Evolutionary conservation across 176 grass and related monocot genomes (phyloP), one percentile per base, ranked within the genome.

Genomic region (Eleusine coracana): DNA sequence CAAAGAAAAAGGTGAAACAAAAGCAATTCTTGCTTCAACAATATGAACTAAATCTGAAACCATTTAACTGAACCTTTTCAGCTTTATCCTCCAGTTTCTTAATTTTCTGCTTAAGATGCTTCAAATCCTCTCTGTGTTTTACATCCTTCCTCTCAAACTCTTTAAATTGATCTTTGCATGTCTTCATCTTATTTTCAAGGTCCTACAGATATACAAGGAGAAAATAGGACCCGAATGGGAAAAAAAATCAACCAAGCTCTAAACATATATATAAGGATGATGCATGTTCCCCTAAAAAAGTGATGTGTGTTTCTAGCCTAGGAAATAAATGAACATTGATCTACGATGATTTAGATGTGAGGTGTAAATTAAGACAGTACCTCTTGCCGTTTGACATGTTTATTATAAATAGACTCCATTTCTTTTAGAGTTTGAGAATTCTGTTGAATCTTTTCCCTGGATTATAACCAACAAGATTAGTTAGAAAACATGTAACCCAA

Each of bases 111-210:
- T 95, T 88, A 20, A 92, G 85, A 87, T 99, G 96, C 27, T 99
- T 99, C 51, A 93, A 70, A 91, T 99, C 91, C 73, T 99, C 96
- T 77, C 86, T 81, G 29, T 96, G 74, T 75, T 95, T 94, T 80
- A 99, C 91, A 80, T 99, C 93, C 23, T 87, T 86, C 61, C 90
- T 90, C 75, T 99, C 96, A 87, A 92, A 93, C 79, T 90, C 91
- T 75, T 99, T 99, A 82, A 94, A 99, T 20, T 92, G 89, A 77
- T 99, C 96, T 78, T 96, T 93, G 84, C 96, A 99, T 14, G 66
- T 37, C 82, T 90, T 93, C 93, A 96, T 95, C 20, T 92, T 86
- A 77, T 85, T 90, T 60, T 96, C 96, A 71, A 99, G 89, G 27
- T 90, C 87, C 93, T 99, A 73, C 65, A 83, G 3, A 86, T 52